These are phyloP conservation scores for Phytophthora palmivora DNA, from an alignment of 352 stramenopile species.

Conservation along the genomic window DNA sequence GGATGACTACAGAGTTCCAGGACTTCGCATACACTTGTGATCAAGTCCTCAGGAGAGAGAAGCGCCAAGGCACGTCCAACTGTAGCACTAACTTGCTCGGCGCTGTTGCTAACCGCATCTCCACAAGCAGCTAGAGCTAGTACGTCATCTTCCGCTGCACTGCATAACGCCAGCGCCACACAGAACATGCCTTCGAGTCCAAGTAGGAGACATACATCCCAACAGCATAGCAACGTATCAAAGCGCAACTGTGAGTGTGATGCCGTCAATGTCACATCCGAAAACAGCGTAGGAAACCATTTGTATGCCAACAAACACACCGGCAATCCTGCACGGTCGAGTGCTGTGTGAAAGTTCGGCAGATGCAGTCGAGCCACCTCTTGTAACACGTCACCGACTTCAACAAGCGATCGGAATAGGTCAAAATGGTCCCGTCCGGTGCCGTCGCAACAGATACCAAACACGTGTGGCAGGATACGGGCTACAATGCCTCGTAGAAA, in stretches of 20 bases:
- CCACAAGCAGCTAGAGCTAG: conserved; percentile 40
- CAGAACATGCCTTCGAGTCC: conserved; percentile 85
- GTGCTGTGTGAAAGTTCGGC: conserved; percentile 57
- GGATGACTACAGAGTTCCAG: conserved; percentile 79
- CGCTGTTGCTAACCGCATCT: conserved; percentile 41
- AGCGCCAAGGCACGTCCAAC: conserved; percentile 59
- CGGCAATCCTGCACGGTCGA: conserved; percentile 67
- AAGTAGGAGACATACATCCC: conserved; percentile 83
- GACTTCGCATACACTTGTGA: conserved; percentile 83
- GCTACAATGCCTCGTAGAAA: conserved; percentile 73
- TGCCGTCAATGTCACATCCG: conserved; percentile 81
- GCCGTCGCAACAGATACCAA: conserved; percentile 59
- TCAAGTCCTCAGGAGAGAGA: conserved; percentile 65
- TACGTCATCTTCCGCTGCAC: conserved; percentile 63
- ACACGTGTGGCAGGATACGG: conserved; percentile 79
- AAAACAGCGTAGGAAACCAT: conserved; percentile 90
- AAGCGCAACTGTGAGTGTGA: conserved; percentile 75
- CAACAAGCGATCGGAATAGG: conserved; percentile 72
- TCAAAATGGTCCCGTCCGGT: conserved; percentile 65
- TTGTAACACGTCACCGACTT: conserved; percentile 77
- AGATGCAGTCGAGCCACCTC: conserved; percentile 78
- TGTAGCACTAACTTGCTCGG: conserved; percentile 72
- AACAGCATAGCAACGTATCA: conserved; percentile 78
- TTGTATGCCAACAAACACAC: conserved; percentile 89
- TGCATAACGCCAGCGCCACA: conserved; percentile 75